phyloP scores from a whole-genome alignment of 768 basidiomycete species.

The Sporobolomyces phaffii region DNA sequence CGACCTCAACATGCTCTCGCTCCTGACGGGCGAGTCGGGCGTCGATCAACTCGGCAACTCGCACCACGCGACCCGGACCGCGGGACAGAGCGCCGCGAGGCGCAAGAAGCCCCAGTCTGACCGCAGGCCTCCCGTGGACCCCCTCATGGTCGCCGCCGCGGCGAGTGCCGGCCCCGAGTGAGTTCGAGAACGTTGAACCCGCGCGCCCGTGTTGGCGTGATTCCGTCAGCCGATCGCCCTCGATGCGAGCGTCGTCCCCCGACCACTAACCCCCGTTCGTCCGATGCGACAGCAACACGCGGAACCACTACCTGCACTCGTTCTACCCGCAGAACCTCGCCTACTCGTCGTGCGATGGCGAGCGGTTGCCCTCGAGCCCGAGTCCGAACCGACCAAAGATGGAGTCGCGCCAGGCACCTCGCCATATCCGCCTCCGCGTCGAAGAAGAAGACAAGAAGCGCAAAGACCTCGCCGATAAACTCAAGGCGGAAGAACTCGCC shows the following conservation, averaged over 20 bases:
- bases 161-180: slow-evolving; percentile 63
- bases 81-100: not conserved
- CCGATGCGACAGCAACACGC: slow-evolving; percentile 53
- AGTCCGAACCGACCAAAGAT: slow-evolving; percentile 18
- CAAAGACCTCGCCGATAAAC: slow-evolving; percentile 10
- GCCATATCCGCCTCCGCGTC: slow-evolving; percentile 35
- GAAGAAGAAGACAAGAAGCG: slow-evolving; percentile 29
- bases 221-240: not conserved
- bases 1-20: slow-evolving; percentile 62
- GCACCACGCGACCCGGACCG: not conserved
- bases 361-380: not conserved
- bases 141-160: slow-evolving; percentile 70
- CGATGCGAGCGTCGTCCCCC: no score
- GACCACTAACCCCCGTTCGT: no score
- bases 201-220: not conserved
- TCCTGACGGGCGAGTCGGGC: slow-evolving; percentile 47
- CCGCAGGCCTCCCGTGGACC: slow-evolving; percentile 52
- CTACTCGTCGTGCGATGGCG: slow-evolving; percentile 41
- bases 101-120: not conserved
- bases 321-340: slow-evolving; percentile 57
- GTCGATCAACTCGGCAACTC: not conserved
- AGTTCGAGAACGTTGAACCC: no score
- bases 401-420: slow-evolving; percentile 40
- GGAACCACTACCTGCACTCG: slow-evolving; percentile 80
- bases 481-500: not conserved